These are phyloP conservation scores for Boletus vermiculosoides DNA, from an alignment of 768 basidiomycete genomes.

Conservation along the genomic window DNA sequence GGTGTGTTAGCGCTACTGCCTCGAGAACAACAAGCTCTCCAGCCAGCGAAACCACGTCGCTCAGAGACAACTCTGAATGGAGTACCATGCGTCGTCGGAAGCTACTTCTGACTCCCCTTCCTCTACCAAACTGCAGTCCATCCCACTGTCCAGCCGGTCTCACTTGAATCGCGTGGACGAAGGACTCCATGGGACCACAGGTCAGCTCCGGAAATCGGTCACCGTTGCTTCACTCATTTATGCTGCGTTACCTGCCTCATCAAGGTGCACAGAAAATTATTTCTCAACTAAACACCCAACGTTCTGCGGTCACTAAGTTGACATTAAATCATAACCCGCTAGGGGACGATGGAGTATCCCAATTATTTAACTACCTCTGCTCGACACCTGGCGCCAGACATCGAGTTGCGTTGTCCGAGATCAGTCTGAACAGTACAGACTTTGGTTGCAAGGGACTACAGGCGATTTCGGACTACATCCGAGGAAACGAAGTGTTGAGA, in stretches of 20 bases:
- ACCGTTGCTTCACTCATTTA: background rate
- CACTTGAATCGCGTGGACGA: conserved; percentile 20
- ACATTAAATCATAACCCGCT: conserved; percentile 56
- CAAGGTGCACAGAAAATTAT: conserved; percentile 57
- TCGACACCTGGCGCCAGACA: conserved; percentile 49
- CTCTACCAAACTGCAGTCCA: conserved; percentile 1
- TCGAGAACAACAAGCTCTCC: background rate
- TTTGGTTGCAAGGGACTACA: conserved; percentile 55
- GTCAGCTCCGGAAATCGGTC: conserved; percentile 9
- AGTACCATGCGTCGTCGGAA: background rate
- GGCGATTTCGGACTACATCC: conserved; percentile 51
- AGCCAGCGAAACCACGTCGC: background rate
- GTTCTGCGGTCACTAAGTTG: conserved; percentile 45
- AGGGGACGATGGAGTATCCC: conserved; percentile 53
- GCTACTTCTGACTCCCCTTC: background rate
- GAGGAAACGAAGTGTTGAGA: conserved; percentile 43
- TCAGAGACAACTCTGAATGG: conserved; percentile 14
- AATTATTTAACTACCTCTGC: conserved; percentile 53
- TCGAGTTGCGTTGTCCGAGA: conserved; percentile 43
- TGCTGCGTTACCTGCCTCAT: background rate
- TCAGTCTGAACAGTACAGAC: conserved; percentile 52
- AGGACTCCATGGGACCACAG: conserved; percentile 23
- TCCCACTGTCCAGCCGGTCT: conserved; percentile 16
- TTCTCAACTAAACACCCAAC: conserved; percentile 42
- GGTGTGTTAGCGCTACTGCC: background rate